These are phyloP conservation scores for Hemerocallis citrina DNA, from an alignment of 106 monocot genomes.

Conservation along the genomic window DNA sequence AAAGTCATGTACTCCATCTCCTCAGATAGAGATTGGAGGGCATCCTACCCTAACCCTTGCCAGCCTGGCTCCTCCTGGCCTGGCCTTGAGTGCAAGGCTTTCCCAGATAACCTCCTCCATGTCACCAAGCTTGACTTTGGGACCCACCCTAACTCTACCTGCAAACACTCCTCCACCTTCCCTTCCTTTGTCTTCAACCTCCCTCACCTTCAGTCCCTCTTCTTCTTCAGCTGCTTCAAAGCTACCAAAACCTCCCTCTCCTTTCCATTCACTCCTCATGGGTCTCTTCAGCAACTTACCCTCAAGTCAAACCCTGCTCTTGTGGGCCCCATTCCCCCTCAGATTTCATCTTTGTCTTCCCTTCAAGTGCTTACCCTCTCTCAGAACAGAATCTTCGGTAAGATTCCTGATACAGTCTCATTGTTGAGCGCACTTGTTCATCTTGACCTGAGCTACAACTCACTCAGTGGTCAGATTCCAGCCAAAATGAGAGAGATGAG, in stretches of 20 bases:
- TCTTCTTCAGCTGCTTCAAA: constrained; percentile 74
- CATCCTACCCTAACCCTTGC: constrained; percentile 63
- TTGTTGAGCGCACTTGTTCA: constrained; percentile 46
- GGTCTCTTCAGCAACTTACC: constrained; percentile 64
- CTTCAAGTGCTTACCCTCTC: constrained; percentile 74
- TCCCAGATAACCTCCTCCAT: constrained; percentile 33
- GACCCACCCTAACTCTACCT: constrained; percentile 36
- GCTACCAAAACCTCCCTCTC: constrained; percentile 23
- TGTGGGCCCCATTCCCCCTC: constrained; percentile 41
- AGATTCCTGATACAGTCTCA: constrained; percentile 36
- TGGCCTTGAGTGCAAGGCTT: constrained; percentile 63
- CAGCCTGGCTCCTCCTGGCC: constrained; percentile 49
- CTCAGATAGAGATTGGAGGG: constrained; percentile 63
- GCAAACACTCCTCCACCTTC: constrained; percentile 56
- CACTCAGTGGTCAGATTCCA: constrained; percentile 49
- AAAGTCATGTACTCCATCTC: constrained; percentile 69
- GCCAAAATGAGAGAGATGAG: constrained; percentile 23
- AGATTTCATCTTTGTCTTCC: constrained; percentile 36
- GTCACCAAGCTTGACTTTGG: constrained; percentile 78
- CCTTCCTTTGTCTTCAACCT: constrained; percentile 49
- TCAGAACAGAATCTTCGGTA: constrained; percentile 50
- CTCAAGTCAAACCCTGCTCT: constrained; percentile 63
- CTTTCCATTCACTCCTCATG: constrained; percentile 6
- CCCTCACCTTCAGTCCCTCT: constrained; percentile 63
- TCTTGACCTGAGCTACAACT: constrained; percentile 80